Conservation (phyloP, 208 protist species). For the Wallacemonas rigidus region DNA sequence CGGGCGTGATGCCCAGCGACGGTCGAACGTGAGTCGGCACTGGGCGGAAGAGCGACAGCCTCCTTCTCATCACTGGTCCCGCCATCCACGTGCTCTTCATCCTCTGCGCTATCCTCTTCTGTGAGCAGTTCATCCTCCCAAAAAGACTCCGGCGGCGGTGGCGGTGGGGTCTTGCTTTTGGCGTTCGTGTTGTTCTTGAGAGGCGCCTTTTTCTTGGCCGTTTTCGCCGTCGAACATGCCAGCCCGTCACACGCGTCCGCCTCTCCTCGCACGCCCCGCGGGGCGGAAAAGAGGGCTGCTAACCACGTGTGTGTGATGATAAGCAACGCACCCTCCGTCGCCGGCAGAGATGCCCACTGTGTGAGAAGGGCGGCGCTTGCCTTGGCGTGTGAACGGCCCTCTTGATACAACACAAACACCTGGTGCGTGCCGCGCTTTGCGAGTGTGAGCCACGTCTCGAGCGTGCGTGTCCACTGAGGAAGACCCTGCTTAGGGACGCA, state of each 20-base stretch:
- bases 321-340: background rate
- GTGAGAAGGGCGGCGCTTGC: constrained; percentile 4
- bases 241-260: too few relatives aligned
- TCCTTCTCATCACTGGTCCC: background rate
- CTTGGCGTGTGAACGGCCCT: background rate
- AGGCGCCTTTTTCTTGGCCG: background rate
- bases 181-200: background rate
- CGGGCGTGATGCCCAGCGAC: too few relatives aligned
- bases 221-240: background rate
- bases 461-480: constrained; percentile 13
- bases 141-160: constrained; percentile 18
- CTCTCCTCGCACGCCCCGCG: too few relatives aligned
- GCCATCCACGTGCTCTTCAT: background rate
- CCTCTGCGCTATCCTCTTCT: background rate
- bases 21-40: too few relatives aligned
- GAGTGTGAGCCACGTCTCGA: constrained; percentile 11
- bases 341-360: background rate
- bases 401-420: constrained; percentile 10
- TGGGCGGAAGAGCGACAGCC: background rate
- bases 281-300: background rate
- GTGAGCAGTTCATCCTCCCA: constrained; percentile 15
- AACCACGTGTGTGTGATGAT: constrained; percentile 8
- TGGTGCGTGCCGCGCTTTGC: background rate
- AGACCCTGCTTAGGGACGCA: constrained; percentile 14
- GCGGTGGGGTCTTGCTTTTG: background rate